phyloP scores from a whole-genome alignment of 495 filamentous ascomycete genomes.

The Aspergillus hancockii region DNA sequence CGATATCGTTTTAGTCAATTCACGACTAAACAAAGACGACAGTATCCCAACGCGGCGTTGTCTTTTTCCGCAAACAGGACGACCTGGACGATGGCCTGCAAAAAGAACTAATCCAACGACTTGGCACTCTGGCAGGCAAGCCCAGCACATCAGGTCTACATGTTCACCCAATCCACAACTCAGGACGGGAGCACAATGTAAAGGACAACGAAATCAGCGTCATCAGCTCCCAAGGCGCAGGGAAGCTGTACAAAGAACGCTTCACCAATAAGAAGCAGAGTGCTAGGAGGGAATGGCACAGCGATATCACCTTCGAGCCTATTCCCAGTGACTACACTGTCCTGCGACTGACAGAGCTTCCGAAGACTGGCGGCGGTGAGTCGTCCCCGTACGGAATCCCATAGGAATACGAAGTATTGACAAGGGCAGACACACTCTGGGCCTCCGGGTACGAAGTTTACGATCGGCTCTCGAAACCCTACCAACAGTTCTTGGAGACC shows the following conservation, averaged over 20 bases:
- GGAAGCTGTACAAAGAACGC: slow-evolving; percentile 53
- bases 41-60: slow-evolving; percentile 81
- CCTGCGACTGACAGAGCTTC: slow-evolving; percentile 62
- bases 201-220: slow-evolving; percentile 73
- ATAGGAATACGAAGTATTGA: not conserved
- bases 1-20: not conserved
- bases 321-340: slow-evolving; percentile 68
- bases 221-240: slow-evolving; percentile 61
- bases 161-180: slow-evolving; percentile 71
- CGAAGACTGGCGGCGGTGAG: slow-evolving; percentile 68
- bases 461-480: slow-evolving; percentile 67
- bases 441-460: slow-evolving; percentile 78
- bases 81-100: slow-evolving; percentile 62
- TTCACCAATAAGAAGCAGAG: slow-evolving; percentile 26
- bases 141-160: slow-evolving; percentile 67
- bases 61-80: slow-evolving; percentile 79
- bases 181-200: slow-evolving; percentile 55
- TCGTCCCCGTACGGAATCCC: not conserved
- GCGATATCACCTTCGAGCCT: slow-evolving; percentile 73
- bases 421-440: slow-evolving; percentile 66
- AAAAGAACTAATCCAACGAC: slow-evolving; percentile 65
- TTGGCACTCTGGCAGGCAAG: slow-evolving; percentile 66
- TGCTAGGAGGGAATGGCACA: slow-evolving; percentile 56
- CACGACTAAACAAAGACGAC: not conserved
- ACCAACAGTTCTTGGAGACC: slow-evolving; percentile 66